Evolutionary conservation across 305 asterid species (phyloP), one percentile per base, ranked within the genome.

Genomic region (Fraxinus velutina): DNA sequence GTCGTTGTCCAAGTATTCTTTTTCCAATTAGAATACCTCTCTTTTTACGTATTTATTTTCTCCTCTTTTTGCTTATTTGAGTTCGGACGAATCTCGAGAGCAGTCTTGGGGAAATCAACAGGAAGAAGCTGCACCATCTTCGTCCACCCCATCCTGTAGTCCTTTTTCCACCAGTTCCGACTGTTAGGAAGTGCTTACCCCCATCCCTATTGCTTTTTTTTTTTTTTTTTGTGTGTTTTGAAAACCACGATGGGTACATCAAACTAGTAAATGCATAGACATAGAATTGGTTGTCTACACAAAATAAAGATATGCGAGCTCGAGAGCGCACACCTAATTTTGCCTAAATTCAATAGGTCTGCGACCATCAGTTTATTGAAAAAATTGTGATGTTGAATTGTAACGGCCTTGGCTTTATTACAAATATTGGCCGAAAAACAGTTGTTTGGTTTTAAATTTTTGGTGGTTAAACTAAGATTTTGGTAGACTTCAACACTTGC

Each of bases 381-480:
- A n/a, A 2, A 44, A 5, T 17, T 52, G 24, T 17, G 64, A 52
- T 5, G 64, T 52, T 17, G 24, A 52, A 52, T 52, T n/a, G 62
- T 52, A n/a, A 5, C 62, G 1, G 22, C 62, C 62, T n/a, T 52
- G 62, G 22, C 24, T 52, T 50, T 15, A 52, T 50, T 15, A 15
- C 19, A 13, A 50, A 15, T 52, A 52, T 13, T 52, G 62, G n/a
- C 22, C 15, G 62, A 50, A 13, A 47, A 50, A 13, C 21, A 4
- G 21, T 50, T 4, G 19, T 55, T 12, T 44, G 19, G 5, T 47
- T 47, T 47, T 47, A 13, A 47, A 47, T 12, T 3, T 13, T 47
- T 47, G 82, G 79, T 84, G 34, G 87, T 80, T 84, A 72, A 77
- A 77, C 84, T 32, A 77, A 80, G 84, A 80, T 80, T 80, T 77